phyloP scores from a whole-genome alignment of 768 basidiomycete species.

The Calocera viscosa region DNA sequence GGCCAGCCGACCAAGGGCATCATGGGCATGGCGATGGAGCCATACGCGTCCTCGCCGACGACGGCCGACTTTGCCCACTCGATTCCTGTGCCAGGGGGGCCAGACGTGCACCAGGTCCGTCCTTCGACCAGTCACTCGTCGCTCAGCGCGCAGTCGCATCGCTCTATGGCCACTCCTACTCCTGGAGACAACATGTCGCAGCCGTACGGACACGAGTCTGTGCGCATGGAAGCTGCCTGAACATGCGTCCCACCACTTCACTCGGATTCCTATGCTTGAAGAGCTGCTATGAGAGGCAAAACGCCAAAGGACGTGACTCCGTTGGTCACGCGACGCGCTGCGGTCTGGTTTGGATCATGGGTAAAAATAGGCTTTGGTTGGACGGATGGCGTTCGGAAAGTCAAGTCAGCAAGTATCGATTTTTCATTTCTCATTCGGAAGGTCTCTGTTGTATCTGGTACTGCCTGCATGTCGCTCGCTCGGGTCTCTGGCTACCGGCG shows the following conservation, averaged over 20 bases:
- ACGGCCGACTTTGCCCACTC: constrained; percentile 5
- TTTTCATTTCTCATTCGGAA: background rate
- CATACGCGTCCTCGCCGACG: background rate
- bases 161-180: constrained; percentile 29
- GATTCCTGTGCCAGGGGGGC: background rate
- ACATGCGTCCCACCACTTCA: background rate
- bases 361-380: constrained; percentile 6
- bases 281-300: background rate
- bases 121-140: constrained; percentile 70
- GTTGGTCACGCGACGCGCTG: background rate
- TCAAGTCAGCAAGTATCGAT: background rate
- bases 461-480: background rate
- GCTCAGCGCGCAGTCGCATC: constrained; percentile 61
- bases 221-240: constrained; percentile 1
- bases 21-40: constrained; percentile 1
- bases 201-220: constrained; percentile 7
- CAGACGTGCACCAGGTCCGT: constrained; percentile 29
- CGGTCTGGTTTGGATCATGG: background rate
- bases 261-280: background rate
- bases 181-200: background rate
- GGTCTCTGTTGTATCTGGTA: constrained; percentile 9
- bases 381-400: background rate
- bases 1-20: constrained; percentile 3
- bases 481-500: background rate
- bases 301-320: background rate